Conservation (phyloP, 805 yeast genomes). For the Saccharomycopsis sp. region DNA sequence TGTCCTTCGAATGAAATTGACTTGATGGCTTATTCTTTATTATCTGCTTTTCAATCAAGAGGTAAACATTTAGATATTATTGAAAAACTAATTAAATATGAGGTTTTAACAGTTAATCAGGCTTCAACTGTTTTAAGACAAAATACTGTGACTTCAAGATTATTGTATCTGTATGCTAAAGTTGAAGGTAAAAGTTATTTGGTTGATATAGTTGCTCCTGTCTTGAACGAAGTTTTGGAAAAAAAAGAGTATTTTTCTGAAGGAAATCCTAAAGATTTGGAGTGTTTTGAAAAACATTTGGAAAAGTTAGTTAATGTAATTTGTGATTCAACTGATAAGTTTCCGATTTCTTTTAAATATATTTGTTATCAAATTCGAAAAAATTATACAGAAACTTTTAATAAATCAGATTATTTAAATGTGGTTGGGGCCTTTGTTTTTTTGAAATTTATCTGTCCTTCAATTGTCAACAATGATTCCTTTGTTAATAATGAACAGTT, state of each 20-base stretch:
- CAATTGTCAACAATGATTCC: slow-evolving; percentile 49
- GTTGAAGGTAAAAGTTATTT: slow-evolving; percentile 44
- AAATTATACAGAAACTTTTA: slow-evolving; percentile 28
- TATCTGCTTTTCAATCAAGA: slow-evolving; percentile 1
- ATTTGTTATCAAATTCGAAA: slow-evolving; percentile 57
- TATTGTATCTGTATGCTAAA: slow-evolving; percentile 61
- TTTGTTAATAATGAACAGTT: neutral
- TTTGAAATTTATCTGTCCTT: slow-evolving; percentile 81
- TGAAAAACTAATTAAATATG: slow-evolving; percentile 15
- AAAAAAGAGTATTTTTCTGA: slow-evolving; percentile 35
- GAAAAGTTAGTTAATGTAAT: slow-evolving; percentile 43
- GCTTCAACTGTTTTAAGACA: slow-evolving; percentile 49
- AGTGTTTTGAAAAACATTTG: slow-evolving; percentile 45
- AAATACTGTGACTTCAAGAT: slow-evolving; percentile 72
- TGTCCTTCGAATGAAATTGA: slow-evolving; percentile 9
- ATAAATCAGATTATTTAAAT: slow-evolving; percentile 41
- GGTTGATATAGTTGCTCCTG: slow-evolving; percentile 40
- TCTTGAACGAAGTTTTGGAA: slow-evolving; percentile 42
- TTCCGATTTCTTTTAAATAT: slow-evolving; percentile 65
- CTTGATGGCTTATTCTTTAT: slow-evolving; percentile 9
- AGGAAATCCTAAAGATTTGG: slow-evolving; percentile 21
- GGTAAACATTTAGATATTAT: slow-evolving; percentile 7
- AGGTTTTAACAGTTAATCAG: slow-evolving; percentile 7
- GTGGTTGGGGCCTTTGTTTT: slow-evolving; percentile 78
- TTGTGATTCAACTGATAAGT: slow-evolving; percentile 36